Base-by-base conservation (phyloP, 495 filamentous ascomycete species). In the Glonium stellatum region DNA sequence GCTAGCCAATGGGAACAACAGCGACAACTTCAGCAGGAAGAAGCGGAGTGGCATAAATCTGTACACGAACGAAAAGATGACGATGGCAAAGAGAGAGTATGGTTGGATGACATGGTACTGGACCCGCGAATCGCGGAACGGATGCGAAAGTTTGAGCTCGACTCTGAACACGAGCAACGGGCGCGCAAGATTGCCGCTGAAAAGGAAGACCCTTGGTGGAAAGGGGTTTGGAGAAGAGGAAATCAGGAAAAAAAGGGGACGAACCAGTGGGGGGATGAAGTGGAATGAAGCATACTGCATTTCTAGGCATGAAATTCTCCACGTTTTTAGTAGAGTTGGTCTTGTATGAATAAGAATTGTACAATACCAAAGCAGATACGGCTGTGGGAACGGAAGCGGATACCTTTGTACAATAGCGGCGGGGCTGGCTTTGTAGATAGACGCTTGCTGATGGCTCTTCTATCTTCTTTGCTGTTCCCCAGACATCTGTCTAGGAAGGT, bases 11-110 rank as follows among this genome's bases (percentile, higher is more conserved):
- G 79, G 69, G 87, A 97, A 73, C 88, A 91, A 67, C 79, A 87
- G 59, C 72, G 70, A n/a, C 76, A 82, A n/a, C 79, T 97, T 18
- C 74, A 77, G 27, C 73, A 83, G 57, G 95, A 95, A 74, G 93
- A 97, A 72, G 74, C 72, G 47, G 87, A 96, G 65, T 97, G 95
- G 93, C 81, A 85, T 65, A 97, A 96, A 72, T 80, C 78, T 1
- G 84, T 86, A 6, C 84, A 85, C 73, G 86, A 87, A 70, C 81
- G 80, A 15, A 76, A 79, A 37, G 80, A 82, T 22, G 68, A 62
- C 25, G 53, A 58, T 1, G 60, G 54, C 19, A 31, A 31, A 34
- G 74, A 75, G 58, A 70, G 82, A 64, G 84, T 88, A 22, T 96
- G 87, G 88, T 72, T 88, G 4, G 86, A 88, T 57, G 81, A 84